Evolutionary conservation across 2,329 filamentous ascomycete species (phyloP).

Genomic region (Sarocladiaceae sp.): DNA sequence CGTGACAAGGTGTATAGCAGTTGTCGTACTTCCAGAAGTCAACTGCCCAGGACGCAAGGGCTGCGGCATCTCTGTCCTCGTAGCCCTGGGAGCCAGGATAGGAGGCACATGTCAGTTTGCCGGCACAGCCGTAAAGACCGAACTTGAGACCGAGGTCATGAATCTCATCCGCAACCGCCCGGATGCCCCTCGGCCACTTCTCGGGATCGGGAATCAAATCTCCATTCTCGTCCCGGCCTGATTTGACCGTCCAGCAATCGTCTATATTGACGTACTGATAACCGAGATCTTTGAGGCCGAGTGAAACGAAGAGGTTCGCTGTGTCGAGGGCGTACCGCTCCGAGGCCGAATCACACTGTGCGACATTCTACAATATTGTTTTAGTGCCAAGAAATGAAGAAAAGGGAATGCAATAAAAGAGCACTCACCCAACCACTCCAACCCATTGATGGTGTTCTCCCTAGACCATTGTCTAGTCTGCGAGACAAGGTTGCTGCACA

Average conservation of each 20-base stretch:
- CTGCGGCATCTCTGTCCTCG: conserved; percentile 11
- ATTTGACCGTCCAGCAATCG: conserved; percentile 50
- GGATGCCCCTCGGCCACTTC: conserved; percentile 53
- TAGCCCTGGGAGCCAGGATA: conserved; percentile 12
- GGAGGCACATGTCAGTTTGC: conserved; percentile 21
- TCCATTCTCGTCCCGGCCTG: conserved; percentile 26
- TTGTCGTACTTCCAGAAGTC: conserved; percentile 15
- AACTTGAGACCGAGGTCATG: conserved; percentile 52
- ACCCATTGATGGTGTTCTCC: conserved; percentile 12
- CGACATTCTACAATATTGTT: conserved; percentile 10
- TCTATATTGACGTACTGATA: conserved; percentile 54
- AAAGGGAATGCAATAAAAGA: background rate
- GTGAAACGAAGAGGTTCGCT: conserved; percentile 14
- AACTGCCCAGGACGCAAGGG: conserved; percentile 11
- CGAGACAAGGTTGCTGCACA: background rate
- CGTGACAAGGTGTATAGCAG: conserved; percentile 11
- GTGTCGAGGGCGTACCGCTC: conserved; percentile 13
- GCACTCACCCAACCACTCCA: conserved; percentile 13
- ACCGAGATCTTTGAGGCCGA: conserved; percentile 42
- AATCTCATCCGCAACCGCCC: conserved; percentile 41
- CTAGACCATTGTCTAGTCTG: conserved; percentile 9
- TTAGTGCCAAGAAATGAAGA: background rate
- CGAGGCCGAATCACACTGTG: conserved; percentile 12
- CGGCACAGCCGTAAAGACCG: conserved; percentile 54
- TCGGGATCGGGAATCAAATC: conserved; percentile 37